Evolutionary conservation across 179 eudicot genomes (phyloP).

Genomic region (Silene coronaria): DNA sequence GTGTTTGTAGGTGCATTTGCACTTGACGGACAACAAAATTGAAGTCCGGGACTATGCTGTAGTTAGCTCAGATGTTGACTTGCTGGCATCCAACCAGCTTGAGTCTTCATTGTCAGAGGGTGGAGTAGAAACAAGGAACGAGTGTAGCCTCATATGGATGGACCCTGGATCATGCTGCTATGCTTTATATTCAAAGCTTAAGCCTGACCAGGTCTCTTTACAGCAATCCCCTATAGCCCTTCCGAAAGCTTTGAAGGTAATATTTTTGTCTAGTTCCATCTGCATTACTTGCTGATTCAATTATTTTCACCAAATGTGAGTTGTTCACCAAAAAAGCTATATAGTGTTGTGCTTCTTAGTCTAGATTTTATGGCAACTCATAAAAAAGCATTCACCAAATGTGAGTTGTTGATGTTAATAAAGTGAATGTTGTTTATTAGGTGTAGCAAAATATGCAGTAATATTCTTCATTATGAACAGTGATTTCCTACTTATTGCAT

Average conservation of each 20-base stretch:
- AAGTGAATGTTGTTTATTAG: not conserved
- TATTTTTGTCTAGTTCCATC: not conserved
- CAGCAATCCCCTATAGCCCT: slow-evolving; percentile 90
- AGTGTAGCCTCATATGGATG: slow-evolving; percentile 63
- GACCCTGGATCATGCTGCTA: slow-evolving; percentile 84
- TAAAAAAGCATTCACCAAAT: not conserved
- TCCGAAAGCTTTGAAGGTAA: slow-evolving; percentile 90
- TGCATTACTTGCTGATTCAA: not conserved
- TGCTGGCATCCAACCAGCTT: slow-evolving; percentile 70
- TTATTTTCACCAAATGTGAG: not conserved
- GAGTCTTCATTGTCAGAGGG: slow-evolving; percentile 32
- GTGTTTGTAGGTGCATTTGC: slow-evolving; percentile 42
- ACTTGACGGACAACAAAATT: slow-evolving; percentile 69
- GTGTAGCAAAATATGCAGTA: not conserved
- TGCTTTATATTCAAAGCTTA: slow-evolving; percentile 73
- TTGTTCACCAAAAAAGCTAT: not conserved
- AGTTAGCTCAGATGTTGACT: slow-evolving; percentile 59
- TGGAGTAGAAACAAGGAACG: slow-evolving; percentile 30
- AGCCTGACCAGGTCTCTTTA: slow-evolving; percentile 56
- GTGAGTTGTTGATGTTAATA: not conserved
- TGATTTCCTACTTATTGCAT: slow-evolving; percentile 9
- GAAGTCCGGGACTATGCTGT: slow-evolving; percentile 64
- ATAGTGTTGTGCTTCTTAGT: not conserved
- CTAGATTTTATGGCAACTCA: not conserved
- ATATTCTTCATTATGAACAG: not conserved